Conservation (phyloP, 2,329 filamentous ascomycete genomes). For the Diaporthe australafricana region DNA sequence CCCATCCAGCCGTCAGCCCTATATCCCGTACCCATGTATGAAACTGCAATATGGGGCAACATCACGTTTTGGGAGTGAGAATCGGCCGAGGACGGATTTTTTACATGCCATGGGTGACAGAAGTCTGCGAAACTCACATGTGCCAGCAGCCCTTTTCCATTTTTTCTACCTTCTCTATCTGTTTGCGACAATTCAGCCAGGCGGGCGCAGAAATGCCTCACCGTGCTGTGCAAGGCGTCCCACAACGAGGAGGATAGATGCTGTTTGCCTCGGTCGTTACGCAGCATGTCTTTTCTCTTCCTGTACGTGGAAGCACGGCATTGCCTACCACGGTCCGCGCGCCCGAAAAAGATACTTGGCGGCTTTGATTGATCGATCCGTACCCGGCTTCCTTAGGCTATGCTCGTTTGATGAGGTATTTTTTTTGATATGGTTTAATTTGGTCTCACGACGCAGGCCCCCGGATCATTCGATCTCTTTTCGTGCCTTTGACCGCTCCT, state of each 20-base stretch:
- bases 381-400: not conserved
- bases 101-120: too few species aligned
- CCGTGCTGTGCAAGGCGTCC: too few species aligned
- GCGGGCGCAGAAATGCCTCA: too few species aligned
- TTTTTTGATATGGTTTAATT: not conserved
- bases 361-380: not conserved
- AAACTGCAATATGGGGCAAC: slow-evolving; percentile 10
- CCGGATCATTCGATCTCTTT: not conserved
- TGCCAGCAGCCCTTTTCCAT: not conserved
- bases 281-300: not conserved
- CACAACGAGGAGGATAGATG: not conserved
- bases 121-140: not conserved
- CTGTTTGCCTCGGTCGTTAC: not conserved
- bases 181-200: not conserved
- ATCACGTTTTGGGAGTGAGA: not conserved
- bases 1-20: slow-evolving; percentile 22
- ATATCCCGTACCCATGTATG: slow-evolving; percentile 19
- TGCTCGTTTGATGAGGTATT: not conserved
- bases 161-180: not conserved
- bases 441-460: not conserved
- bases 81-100: not conserved
- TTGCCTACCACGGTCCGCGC: too few species aligned
- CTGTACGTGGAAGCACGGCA: not conserved
- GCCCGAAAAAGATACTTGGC: too few species aligned
- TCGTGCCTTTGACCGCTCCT: not conserved